phyloP scores from a whole-genome alignment of 352 stramenopile genomes.

The Thalassiosira mediterranea region DNA sequence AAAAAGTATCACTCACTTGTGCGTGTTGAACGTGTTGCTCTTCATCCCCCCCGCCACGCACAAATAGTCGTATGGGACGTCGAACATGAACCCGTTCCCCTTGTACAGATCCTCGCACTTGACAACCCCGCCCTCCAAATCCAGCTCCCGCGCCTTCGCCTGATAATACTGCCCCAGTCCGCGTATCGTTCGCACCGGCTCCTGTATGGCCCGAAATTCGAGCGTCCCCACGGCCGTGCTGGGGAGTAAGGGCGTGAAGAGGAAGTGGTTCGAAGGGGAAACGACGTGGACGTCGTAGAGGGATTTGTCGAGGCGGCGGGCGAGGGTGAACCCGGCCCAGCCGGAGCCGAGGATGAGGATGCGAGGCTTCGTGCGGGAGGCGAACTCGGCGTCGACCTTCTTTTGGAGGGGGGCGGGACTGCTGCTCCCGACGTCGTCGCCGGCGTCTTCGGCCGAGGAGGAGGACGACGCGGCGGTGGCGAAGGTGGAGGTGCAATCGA shows the following conservation, averaged over 20 bases:
- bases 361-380: slow-evolving; percentile 24
- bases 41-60: slow-evolving; percentile 80
- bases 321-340: slow-evolving; percentile 67
- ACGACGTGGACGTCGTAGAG: slow-evolving; percentile 66
- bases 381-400: too few relatives aligned
- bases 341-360: slow-evolving; percentile 69
- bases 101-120: slow-evolving; percentile 81
- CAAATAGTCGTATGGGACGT: slow-evolving; percentile 84
- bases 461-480: too few relatives aligned
- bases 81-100: slow-evolving; percentile 62
- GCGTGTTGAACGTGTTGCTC: slow-evolving; percentile 68
- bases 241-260: slow-evolving; percentile 85
- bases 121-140: slow-evolving; percentile 85
- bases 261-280: slow-evolving; percentile 74
- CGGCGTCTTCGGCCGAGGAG: too few relatives aligned
- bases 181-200: slow-evolving; percentile 89
- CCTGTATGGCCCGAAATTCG: slow-evolving; percentile 96
- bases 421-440: too few relatives aligned
- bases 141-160: slow-evolving; percentile 84
- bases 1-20: slow-evolving; percentile 84
- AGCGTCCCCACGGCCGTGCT: slow-evolving; percentile 83
- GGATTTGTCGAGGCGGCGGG: slow-evolving; percentile 60
- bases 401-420: too few relatives aligned
- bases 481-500: too few relatives aligned
- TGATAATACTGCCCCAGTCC: slow-evolving; percentile 81